Conservation (phyloP, 2,329 filamentous ascomycete species). For the Clonostachys rhizophaga region DNA sequence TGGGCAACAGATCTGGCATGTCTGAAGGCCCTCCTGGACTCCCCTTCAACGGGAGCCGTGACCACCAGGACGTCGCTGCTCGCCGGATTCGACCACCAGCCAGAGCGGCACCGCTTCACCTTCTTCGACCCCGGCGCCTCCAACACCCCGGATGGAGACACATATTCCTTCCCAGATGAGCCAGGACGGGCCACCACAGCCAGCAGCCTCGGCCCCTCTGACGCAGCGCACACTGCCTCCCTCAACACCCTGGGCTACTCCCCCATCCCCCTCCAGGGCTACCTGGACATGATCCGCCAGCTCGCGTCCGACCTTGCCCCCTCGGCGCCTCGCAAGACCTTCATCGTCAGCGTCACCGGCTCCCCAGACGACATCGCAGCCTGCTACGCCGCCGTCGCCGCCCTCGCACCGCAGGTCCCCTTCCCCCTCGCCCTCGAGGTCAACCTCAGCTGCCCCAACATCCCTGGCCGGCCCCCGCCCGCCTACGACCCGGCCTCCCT, state of each 20-base stretch:
- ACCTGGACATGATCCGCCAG: conserved; percentile 50
- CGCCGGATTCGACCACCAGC: conserved; percentile 59
- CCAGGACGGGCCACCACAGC: not conserved
- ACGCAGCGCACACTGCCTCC: conserved; percentile 26
- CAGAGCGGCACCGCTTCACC: conserved; percentile 55
- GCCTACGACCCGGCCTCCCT: conserved; percentile 57
- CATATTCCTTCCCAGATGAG: not conserved
- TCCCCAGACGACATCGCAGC: conserved; percentile 47
- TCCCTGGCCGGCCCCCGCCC: conserved; percentile 61
- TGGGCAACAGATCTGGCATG: conserved; percentile 67
- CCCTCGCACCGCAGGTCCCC: conserved; percentile 24
- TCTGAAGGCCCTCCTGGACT: conserved; percentile 55
- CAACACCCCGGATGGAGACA: conserved; percentile 6
- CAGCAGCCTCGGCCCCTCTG: not conserved
- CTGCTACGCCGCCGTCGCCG: conserved; percentile 48
- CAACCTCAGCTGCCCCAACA: conserved; percentile 78
- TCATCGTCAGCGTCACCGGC: conserved; percentile 71
- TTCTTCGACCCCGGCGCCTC: conserved; percentile 51
- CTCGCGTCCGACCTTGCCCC: conserved; percentile 23
- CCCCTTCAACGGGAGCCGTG: conserved; percentile 63
- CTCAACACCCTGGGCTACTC: conserved; percentile 75
- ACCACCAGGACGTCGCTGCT: conserved; percentile 69
- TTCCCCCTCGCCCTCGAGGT: conserved; percentile 65
- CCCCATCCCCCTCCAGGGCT: conserved; percentile 53
- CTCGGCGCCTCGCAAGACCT: conserved; percentile 38